Evolutionary conservation across 2,329 filamentous ascomycete genomes (phyloP).

Genomic region (Pseudogymnoascus verrucosus): DNA sequence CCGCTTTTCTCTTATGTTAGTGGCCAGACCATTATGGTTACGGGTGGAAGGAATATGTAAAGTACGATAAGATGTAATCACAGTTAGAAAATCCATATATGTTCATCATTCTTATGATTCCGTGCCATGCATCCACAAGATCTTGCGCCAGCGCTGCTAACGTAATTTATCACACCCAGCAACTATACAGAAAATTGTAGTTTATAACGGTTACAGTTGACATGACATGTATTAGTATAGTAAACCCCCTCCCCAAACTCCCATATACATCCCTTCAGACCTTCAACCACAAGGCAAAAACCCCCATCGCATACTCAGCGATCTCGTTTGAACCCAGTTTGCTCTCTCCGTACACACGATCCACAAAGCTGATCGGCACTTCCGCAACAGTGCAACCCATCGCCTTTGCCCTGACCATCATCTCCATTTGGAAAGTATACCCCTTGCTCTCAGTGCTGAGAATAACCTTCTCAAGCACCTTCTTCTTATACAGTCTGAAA

Average conservation of each 20-base stretch:
- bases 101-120: not conserved
- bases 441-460: slow-evolving; percentile 88
- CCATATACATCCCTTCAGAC: slow-evolving; percentile 39
- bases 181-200: not conserved
- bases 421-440: slow-evolving; percentile 99
- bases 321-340: slow-evolving; percentile 95
- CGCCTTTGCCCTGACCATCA: slow-evolving; percentile 95
- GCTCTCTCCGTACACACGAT: slow-evolving; percentile 88
- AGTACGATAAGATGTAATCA: slow-evolving; percentile 1
- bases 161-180: not conserved
- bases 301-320: slow-evolving; percentile 88
- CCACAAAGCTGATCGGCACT: slow-evolving; percentile 94
- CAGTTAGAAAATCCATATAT: not conserved
- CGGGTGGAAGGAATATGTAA: slow-evolving; percentile 62
- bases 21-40: slow-evolving; percentile 82
- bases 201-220: not conserved
- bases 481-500: slow-evolving; percentile 90
- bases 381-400: slow-evolving; percentile 93
- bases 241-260: slow-evolving; percentile 1
- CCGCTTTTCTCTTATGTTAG: slow-evolving; percentile 78
- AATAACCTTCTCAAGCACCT: slow-evolving; percentile 83
- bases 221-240: slow-evolving; percentile 6
- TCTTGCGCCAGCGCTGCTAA: not conserved
- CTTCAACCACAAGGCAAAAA: slow-evolving; percentile 69
- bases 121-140: not conserved